Conservation (phyloP, 2,329 filamentous ascomycete genomes). For the Ceratocystis colombiana region DNA sequence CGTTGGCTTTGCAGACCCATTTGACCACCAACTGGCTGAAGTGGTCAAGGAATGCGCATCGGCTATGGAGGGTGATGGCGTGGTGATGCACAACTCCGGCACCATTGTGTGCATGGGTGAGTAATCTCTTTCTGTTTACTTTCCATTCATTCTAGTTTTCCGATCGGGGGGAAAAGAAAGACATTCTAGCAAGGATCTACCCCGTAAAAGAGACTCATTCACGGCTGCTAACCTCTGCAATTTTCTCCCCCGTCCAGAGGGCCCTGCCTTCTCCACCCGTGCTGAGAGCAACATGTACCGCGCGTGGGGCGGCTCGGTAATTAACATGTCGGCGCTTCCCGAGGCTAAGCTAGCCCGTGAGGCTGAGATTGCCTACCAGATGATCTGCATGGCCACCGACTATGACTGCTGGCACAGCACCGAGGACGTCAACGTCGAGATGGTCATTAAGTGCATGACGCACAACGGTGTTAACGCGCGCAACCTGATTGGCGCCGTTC, state of each 20-base stretch:
- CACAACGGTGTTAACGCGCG: conserved; percentile 83
- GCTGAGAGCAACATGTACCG: conserved; percentile 95
- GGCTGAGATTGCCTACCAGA: conserved; percentile 92
- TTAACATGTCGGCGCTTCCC: conserved; percentile 95
- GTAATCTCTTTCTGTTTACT: conserved; percentile 30
- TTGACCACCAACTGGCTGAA: conserved; percentile 66
- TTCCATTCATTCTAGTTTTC: conserved; percentile 6
- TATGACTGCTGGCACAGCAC: conserved; percentile 95
- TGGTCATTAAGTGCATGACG: conserved; percentile 96
- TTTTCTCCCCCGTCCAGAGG: conserved; percentile 48
- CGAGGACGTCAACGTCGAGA: conserved; percentile 82
- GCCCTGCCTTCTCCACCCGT: conserved; percentile 94
- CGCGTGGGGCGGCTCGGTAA: conserved; percentile 82
- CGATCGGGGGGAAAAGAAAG: not conserved
- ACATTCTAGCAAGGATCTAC: not conserved
- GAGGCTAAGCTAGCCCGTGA: conserved; percentile 94
- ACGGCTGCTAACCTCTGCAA: not conserved
- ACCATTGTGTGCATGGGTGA: conserved; percentile 84
- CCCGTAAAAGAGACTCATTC: no score
- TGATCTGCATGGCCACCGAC: conserved; percentile 99
- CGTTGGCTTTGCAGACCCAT: conserved; percentile 91
- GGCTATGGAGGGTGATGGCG: conserved; percentile 69
- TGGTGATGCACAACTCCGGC: conserved; percentile 72
- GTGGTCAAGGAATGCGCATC: conserved; percentile 69
- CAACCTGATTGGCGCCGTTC: conserved; percentile 70